phyloP scores from a whole-genome alignment of 805 yeast genomes.

The Starmerella floricola region DNA sequence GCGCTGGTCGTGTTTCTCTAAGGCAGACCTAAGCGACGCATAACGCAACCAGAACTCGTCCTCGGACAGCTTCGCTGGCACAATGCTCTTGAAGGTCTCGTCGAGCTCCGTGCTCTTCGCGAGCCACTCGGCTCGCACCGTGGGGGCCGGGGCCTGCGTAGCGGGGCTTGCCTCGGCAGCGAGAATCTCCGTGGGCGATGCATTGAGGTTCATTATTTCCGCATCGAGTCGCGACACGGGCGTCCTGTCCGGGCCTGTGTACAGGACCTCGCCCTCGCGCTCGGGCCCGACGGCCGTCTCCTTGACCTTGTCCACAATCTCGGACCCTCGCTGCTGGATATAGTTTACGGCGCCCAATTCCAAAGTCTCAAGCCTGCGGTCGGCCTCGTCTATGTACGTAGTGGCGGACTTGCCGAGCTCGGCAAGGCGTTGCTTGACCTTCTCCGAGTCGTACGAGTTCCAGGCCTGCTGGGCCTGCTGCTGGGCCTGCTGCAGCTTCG shows the following conservation, averaged over 20 bases:
- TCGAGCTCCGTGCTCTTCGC: conserved; percentile 41
- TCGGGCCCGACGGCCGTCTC: conserved; percentile 28
- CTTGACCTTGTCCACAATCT: conserved; percentile 33
- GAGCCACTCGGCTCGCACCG: conserved; percentile 40
- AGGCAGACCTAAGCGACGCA: conserved; percentile 41
- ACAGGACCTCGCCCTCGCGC: conserved; percentile 31
- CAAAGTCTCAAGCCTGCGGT: conserved; percentile 57
- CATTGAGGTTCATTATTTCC: conserved; percentile 45
- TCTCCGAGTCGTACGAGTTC: conserved; percentile 14
- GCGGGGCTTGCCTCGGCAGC: conserved; percentile 23
- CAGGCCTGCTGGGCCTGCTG: conserved; percentile 16
- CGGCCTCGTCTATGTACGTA: conserved; percentile 56
- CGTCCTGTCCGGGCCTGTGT: conserved; percentile 29
- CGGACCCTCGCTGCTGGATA: conserved; percentile 44
- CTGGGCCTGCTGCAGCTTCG: conserved; percentile 7
- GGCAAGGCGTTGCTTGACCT: conserved; percentile 25
- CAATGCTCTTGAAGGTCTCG: conserved; percentile 46
- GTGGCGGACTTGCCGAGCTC: conserved; percentile 39
- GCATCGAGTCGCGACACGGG: conserved; percentile 49
- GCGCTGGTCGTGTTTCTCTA: conserved; percentile 50
- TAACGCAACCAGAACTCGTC: conserved; percentile 66
- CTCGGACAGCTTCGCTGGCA: conserved; percentile 51
- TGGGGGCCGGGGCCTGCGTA: conserved; percentile 28
- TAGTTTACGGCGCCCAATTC: conserved; percentile 59
- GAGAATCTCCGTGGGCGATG: conserved; percentile 38